Percentiles rank a stretch among this genome's conserved stretches.
These are phyloP conservation scores for Aspergillus sp. DNA, from an alignment of 2,329 filamentous ascomycete genomes.

Conservation along the genomic window DNA sequence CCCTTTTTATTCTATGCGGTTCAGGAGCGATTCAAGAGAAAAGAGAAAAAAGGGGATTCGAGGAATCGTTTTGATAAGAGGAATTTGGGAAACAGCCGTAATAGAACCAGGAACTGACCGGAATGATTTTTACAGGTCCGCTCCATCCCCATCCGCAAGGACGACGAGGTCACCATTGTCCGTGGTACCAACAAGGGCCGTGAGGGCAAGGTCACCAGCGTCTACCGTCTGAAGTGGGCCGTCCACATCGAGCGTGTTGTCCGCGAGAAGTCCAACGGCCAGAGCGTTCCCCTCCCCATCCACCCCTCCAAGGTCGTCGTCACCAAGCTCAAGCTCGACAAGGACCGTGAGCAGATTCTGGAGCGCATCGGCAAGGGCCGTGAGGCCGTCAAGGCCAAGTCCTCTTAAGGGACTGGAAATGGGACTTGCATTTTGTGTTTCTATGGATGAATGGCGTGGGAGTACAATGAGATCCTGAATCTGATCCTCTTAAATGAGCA, in stretches of 20 bases:
- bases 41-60: not conserved
- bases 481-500: slow-evolving; percentile 18
- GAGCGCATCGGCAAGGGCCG: slow-evolving; percentile 49
- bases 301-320: slow-evolving; percentile 96
- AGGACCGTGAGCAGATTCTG: slow-evolving; percentile 51
- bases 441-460: slow-evolving; percentile 16
- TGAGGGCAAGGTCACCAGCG: slow-evolving; percentile 96
- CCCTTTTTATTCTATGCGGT: not conserved
- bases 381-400: slow-evolving; percentile 48
- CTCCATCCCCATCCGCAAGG: slow-evolving; percentile 95
- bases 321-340: slow-evolving; percentile 92
- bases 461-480: slow-evolving; percentile 13
- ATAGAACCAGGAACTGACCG: not conserved
- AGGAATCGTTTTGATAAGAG: not conserved
- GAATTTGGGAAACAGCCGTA: not conserved
- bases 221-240: slow-evolving; percentile 98
- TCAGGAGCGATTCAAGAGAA: not conserved
- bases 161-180: slow-evolving; percentile 90
- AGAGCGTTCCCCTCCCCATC: slow-evolving; percentile 91
- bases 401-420: slow-evolving; percentile 50
- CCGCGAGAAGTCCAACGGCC: slow-evolving; percentile 96
- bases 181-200: slow-evolving; percentile 95
- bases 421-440: slow-evolving; percentile 2
- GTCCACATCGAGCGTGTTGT: slow-evolving; percentile 96
- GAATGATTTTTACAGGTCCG: slow-evolving; percentile 63